Conservation (phyloP, 495 filamentous ascomycete species). For the Tuber microsphaerosporum region DNA sequence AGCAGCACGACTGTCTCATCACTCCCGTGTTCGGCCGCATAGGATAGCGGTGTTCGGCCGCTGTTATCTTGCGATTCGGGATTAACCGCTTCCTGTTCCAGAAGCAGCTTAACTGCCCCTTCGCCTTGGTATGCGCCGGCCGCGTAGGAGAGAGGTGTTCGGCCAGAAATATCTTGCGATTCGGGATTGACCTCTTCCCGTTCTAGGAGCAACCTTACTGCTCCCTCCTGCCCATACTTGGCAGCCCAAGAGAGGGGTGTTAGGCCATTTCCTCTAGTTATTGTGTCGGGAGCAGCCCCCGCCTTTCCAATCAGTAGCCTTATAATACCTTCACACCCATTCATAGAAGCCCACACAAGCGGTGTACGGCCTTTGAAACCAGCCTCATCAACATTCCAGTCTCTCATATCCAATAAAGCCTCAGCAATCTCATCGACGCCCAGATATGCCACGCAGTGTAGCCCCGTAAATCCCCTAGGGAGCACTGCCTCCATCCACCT, state of each 20-base stretch:
- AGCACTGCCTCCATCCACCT: too few species aligned
- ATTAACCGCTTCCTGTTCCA: constrained; percentile 21
- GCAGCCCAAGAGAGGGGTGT: constrained; percentile 34
- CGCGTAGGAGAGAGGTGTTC: constrained; percentile 40
- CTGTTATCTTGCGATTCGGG: constrained; percentile 25
- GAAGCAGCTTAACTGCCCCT: constrained; percentile 31
- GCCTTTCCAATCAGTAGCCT: constrained; percentile 25
- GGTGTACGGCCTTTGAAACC: constrained; percentile 20
- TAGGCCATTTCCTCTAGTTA: constrained; percentile 4
- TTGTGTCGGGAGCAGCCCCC: not conserved
- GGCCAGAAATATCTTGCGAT: not conserved
- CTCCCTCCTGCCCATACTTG: constrained; percentile 31
- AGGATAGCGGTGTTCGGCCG: constrained; percentile 43
- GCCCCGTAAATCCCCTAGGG: not conserved
- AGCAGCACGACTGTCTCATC: not conserved
- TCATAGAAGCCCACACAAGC: constrained; percentile 36
- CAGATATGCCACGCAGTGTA: not conserved
- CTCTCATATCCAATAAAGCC: not conserved
- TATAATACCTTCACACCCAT: constrained; percentile 38
- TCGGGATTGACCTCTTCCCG: constrained; percentile 11
- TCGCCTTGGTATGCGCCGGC: constrained; percentile 33
- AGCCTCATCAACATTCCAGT: not conserved
- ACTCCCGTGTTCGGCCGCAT: constrained; percentile 41
- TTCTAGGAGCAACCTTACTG: constrained; percentile 39
- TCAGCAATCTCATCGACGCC: not conserved